These are phyloP conservation scores for Stemphylium lycopersici DNA, from an alignment of 2,329 filamentous ascomycete genomes.

Conservation along the genomic window DNA sequence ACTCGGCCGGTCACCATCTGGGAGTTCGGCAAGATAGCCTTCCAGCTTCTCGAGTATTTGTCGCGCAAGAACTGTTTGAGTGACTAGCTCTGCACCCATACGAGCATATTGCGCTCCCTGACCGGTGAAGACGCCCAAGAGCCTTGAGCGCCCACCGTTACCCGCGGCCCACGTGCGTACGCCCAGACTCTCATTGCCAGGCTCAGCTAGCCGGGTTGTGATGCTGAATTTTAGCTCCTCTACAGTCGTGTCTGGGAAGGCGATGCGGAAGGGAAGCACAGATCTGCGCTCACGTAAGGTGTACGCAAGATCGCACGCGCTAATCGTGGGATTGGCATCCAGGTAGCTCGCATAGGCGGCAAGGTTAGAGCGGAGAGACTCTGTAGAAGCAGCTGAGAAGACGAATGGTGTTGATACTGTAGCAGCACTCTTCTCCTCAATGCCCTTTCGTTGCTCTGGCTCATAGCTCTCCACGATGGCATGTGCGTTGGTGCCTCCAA, in stretches of 20 bases:
- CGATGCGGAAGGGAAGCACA: neutral
- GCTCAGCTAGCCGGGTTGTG: neutral
- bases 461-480: conserved; percentile 31
- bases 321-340: neutral
- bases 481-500: conserved; percentile 38
- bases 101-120: neutral
- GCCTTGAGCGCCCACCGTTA: neutral
- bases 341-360: neutral
- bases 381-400: neutral
- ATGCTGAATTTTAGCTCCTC: neutral
- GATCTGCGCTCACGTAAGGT: neutral
- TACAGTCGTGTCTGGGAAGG: neutral
- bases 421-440: neutral
- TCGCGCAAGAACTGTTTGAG: neutral
- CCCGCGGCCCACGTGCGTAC: neutral
- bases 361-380: neutral
- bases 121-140: conserved; percentile 12
- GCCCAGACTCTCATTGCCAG: neutral
- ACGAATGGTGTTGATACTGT: neutral
- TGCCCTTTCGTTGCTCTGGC: neutral
- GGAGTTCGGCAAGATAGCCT: neutral
- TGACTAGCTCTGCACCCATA: neutral
- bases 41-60: neutral
- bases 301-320: neutral
- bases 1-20: neutral